Evolutionary conservation across 495 filamentous ascomycete genomes (phyloP).

Genomic region (Lindgomyces ingoldianus): DNA sequence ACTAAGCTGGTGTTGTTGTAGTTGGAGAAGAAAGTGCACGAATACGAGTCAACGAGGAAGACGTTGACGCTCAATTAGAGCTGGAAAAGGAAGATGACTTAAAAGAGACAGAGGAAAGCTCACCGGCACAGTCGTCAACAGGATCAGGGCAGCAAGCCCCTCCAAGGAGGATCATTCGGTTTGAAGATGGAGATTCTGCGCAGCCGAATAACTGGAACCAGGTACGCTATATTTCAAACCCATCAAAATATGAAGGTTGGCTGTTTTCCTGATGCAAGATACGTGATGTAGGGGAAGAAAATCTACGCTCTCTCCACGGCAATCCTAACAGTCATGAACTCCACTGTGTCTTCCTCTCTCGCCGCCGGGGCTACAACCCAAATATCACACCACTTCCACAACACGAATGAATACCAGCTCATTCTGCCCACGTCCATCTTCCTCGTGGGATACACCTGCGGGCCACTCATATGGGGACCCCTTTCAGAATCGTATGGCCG

Average conservation of each 20-base stretch:
- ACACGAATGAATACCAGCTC: conserved; percentile 57
- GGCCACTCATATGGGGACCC: conserved; percentile 67
- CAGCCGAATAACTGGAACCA: conserved; percentile 42
- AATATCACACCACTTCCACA: conserved; percentile 59
- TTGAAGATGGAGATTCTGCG: conserved; percentile 37
- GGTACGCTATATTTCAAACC: too few species aligned
- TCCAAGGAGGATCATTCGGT: conserved; percentile 21
- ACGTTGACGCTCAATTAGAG: conserved; percentile 32
- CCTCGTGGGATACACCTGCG: conserved; percentile 68
- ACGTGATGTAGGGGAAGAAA: conserved; percentile 58
- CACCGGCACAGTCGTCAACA: conserved; percentile 37
- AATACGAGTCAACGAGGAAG: conserved; percentile 19
- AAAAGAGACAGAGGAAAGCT: conserved; percentile 18
- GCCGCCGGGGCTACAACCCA: conserved; percentile 63
- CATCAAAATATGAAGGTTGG: too few species aligned
- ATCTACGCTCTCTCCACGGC: conserved; percentile 53
- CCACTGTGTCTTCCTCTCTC: conserved; percentile 69
- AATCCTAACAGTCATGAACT: conserved; percentile 60
- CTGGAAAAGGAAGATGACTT: conserved; percentile 34
- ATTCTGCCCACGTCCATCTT: conserved; percentile 78
- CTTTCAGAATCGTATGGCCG: conserved; percentile 72
- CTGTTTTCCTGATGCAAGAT: too few species aligned
- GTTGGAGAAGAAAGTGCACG: background rate
- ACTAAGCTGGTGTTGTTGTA: too few species aligned
- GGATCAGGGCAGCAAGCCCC: background rate